phyloP scores from a whole-genome alignment of 306 rosid genomes.

The Potentilla sterilis region DNA sequence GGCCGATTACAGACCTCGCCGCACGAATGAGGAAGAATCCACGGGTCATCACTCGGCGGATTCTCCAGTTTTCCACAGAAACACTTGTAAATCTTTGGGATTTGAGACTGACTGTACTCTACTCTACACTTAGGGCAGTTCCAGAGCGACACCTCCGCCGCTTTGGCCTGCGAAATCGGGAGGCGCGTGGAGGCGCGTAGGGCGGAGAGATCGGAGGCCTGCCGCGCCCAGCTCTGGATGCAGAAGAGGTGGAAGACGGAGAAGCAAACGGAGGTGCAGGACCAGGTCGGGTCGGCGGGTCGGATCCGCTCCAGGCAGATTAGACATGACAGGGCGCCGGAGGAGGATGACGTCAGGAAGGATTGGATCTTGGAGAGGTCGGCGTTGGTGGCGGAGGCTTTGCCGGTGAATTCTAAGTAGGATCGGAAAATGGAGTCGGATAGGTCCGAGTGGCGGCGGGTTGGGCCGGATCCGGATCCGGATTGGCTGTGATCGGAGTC shows the following conservation, averaged over 20 bases:
- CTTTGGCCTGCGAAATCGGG: constrained; percentile 44
- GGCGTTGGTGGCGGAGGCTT: constrained; percentile 45
- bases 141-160: constrained; percentile 63
- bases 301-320: constrained; percentile 93
- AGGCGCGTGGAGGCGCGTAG: constrained; percentile 77
- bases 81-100: constrained; percentile 68
- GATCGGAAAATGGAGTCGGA: constrained; percentile 73
- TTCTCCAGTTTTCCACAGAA: constrained; percentile 79
- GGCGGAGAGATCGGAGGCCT: constrained; percentile 65
- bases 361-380: constrained; percentile 91
- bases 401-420: constrained; percentile 68
- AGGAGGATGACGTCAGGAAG: constrained; percentile 82
- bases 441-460: constrained; percentile 79
- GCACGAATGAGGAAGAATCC: constrained; percentile 91
- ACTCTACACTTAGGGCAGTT: constrained; percentile 89
- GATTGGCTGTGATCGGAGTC: constrained; percentile 46
- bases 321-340: constrained; percentile 90
- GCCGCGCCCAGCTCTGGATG: constrained; percentile 94
- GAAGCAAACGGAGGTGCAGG: constrained; percentile 84
- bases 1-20: constrained; percentile 81
- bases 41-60: constrained; percentile 85
- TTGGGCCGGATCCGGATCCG: constrained; percentile 31
- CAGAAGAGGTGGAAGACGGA: constrained; percentile 88
- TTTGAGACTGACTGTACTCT: constrained; percentile 57
- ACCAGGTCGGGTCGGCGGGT: constrained; percentile 82